These are phyloP conservation scores for Fusarium sarcochroum DNA, from an alignment of 2,329 filamentous ascomycete species.

Conservation along the genomic window DNA sequence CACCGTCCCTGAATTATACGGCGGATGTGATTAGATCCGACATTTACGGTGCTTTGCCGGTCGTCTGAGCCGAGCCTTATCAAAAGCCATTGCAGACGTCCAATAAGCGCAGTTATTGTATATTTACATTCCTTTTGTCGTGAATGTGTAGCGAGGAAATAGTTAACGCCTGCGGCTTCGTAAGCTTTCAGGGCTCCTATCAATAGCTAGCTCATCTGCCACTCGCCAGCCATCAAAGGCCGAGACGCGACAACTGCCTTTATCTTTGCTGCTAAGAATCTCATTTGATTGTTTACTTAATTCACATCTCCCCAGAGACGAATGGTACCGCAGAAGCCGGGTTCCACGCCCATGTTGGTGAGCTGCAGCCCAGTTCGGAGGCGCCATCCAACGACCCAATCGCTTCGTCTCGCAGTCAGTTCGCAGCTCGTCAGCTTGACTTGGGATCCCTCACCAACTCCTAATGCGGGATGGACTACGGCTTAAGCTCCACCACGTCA, in stretches of 20 bases:
- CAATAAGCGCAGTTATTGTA: conserved; percentile 8
- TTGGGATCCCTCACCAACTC: conserved; percentile 29
- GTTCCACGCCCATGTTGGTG: conserved; percentile 33
- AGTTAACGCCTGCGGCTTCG: conserved; percentile 9
- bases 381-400: conserved; percentile 43
- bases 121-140: conserved; percentile 19
- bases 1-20: not conserved
- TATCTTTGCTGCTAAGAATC: conserved; percentile 7
- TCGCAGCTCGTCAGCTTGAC: conserved; percentile 44
- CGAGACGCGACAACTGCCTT: conserved; percentile 7
- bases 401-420: conserved; percentile 33
- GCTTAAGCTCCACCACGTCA: conserved; percentile 46
- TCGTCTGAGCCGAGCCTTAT: conserved; percentile 41
- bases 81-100: not conserved
- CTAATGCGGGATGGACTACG: conserved; percentile 46
- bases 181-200: conserved; percentile 9
- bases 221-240: conserved; percentile 18
- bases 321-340: conserved; percentile 35
- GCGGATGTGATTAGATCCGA: conserved; percentile 3
- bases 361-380: conserved; percentile 44
- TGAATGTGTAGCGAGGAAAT: conserved; percentile 1
- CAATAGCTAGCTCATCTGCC: conserved; percentile 17
- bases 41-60: conserved; percentile 18
- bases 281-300: conserved; percentile 37
- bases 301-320: conserved; percentile 41